Base-by-base conservation (phyloP, 164 flowering plant species). In the Nymphaea thermarum region DNA sequence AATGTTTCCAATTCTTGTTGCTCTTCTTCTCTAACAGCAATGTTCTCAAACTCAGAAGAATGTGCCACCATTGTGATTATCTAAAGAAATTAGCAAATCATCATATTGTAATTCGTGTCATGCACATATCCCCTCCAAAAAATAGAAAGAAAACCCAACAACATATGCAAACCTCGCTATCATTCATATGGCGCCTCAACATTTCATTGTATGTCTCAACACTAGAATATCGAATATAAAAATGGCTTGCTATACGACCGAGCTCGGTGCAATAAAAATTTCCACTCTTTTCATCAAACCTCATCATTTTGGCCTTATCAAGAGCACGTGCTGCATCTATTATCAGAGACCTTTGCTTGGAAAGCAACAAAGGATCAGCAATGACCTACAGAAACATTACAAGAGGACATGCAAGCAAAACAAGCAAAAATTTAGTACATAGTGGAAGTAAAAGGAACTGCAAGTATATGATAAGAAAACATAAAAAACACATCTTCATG, bases 281-380 rank as follows among this genome's bases (percentile, higher is more conserved):
- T 60, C 99, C 99, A 82, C 97, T 95, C 82, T 95, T 95, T 79
- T 95, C 99, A 86, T 95, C 98, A 85, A 95, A 95, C 55, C 99
- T 88, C 97, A 95, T 90, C 99, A 95, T 95, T 80, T 95, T 95
- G 70, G 99, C 96, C 75, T 86, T 90, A 71, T 95, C 99, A 63
- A 95, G 97, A 70, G 93, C 79, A 69, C 99, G 96, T 41, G 99
- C 99, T 78, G 97, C 98, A 83, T 95, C 99, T 62, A 77, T 76
- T 66, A 95, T 82, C 60, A 95, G 83, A 70, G 89, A 80, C 79
- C 96, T 85, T 81, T 90, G 98, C 77, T 95, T 95, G 44, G 82
- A 86, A 76, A 80, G 80, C 77, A 95, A 75, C 70, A 93, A 82
- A 63, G 99, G 99, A 79, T 95, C 99, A 51, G 89, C 90, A 73